These are phyloP conservation scores for Penicillium psychrofluorescens DNA, from an alignment of 495 filamentous ascomycete genomes.

Conservation along the genomic window DNA sequence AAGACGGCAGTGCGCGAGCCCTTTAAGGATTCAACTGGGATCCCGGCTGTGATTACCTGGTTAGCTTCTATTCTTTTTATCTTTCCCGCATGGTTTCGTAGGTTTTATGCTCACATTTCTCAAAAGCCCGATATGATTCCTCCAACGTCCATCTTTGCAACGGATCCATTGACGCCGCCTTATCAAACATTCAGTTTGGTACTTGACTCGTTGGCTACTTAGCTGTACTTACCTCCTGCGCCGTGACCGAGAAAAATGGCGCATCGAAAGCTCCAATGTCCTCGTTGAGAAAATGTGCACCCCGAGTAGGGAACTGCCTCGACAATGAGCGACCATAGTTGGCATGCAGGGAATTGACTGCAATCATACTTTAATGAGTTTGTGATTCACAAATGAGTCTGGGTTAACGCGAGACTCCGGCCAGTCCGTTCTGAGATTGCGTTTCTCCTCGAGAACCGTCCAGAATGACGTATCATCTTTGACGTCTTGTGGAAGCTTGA, in stretches of 20 bases:
- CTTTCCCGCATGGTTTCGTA: neutral
- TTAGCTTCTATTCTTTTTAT: too few relatives aligned
- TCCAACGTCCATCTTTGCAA: slow-evolving; percentile 49
- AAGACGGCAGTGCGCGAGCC: slow-evolving; percentile 15
- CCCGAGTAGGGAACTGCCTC: slow-evolving; percentile 1
- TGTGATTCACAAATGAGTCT: slow-evolving; percentile 13
- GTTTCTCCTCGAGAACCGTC: slow-evolving; percentile 21
- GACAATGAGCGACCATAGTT: neutral
- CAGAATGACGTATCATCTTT: slow-evolving; percentile 24
- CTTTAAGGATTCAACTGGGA: slow-evolving; percentile 5
- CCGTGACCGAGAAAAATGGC: slow-evolving; percentile 42
- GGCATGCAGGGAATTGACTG: too few relatives aligned
- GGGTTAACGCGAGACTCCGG: slow-evolving; percentile 18
- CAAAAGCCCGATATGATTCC: slow-evolving; percentile 49
- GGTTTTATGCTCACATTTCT: slow-evolving; percentile 23
- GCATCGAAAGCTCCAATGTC: slow-evolving; percentile 32
- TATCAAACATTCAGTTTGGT: neutral
- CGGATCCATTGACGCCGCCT: slow-evolving; percentile 47
- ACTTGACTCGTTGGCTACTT: neutral
- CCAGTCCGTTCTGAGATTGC: slow-evolving; percentile 27
- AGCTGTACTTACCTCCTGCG: slow-evolving; percentile 29
- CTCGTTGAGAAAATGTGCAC: slow-evolving; percentile 29
- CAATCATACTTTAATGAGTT: neutral
- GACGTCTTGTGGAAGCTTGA: slow-evolving; percentile 25
- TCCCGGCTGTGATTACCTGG: slow-evolving; percentile 1